phyloP scores from a whole-genome alignment of 148 eudicot species.

The Dysphania ambrosioides region DNA sequence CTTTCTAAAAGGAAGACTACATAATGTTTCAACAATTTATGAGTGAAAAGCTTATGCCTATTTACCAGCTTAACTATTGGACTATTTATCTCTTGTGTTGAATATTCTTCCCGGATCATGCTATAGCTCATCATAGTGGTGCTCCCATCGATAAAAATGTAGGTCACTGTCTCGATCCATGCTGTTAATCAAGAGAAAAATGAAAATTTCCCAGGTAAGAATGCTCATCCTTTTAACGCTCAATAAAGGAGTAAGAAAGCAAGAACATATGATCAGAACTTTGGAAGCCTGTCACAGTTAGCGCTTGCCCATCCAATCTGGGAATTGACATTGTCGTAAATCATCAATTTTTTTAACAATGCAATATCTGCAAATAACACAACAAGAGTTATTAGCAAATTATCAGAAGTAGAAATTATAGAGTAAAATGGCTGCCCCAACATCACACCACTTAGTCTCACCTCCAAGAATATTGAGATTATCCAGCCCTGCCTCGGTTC shows the following conservation, averaged over 20 bases:
- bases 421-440: not conserved
- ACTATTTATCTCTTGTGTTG: not conserved
- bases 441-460: constrained; percentile 22
- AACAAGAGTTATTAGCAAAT: not conserved
- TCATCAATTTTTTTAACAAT: constrained; percentile 67
- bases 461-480: constrained; percentile 78
- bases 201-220: constrained; percentile 27
- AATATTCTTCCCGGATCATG: constrained; percentile 5
- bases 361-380: constrained; percentile 54
- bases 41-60: not conserved
- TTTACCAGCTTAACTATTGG: constrained; percentile 2
- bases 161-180: constrained; percentile 29
- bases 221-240: no score
- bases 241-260: constrained; percentile 14
- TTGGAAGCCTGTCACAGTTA: constrained; percentile 60
- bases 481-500: constrained; percentile 60
- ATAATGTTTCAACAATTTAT: not conserved
- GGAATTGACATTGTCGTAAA: constrained; percentile 65
- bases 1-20: not conserved
- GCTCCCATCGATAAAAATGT: constrained; percentile 24
- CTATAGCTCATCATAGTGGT: constrained; percentile 27
- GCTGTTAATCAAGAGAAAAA: constrained; percentile 41
- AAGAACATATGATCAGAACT: constrained; percentile 43
- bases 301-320: constrained; percentile 80
- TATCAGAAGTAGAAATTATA: not conserved